Evolutionary conservation across 352 stramenopile genomes (phyloP).

Genomic region (Elongisporangium undulatum): DNA sequence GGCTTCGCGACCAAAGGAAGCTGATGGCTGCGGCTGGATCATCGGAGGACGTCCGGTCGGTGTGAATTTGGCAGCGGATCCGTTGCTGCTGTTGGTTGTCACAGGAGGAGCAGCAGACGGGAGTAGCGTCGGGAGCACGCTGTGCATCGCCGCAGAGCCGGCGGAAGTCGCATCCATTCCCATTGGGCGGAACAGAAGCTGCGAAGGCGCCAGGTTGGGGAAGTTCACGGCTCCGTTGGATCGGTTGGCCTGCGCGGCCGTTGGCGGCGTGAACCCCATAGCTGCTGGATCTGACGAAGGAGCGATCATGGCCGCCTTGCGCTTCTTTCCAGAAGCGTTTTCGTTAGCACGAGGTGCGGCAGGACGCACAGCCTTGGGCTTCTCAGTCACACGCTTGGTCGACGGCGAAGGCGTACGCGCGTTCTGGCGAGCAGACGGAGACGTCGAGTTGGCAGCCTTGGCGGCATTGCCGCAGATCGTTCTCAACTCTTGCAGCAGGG

Average conservation of each 20-base stretch:
- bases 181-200: conserved; percentile 29
- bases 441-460: not conserved
- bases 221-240: not conserved
- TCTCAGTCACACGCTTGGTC: conserved; percentile 6
- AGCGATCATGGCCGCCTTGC: conserved; percentile 6
- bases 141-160: not conserved
- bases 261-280: not conserved
- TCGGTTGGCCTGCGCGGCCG: not conserved
- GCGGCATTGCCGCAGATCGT: conserved; percentile 11
- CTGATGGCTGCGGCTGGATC: conserved; percentile 17
- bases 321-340: conserved; percentile 6
- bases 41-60: conserved; percentile 3
- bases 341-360: not conserved
- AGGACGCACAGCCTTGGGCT: not conserved
- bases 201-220: conserved; percentile 14
- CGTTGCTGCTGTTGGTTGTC: conserved; percentile 4
- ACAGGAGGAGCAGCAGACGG: conserved; percentile 23
- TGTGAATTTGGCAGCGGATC: conserved; percentile 15
- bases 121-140: conserved; percentile 39
- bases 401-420: not conserved
- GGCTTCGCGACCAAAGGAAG: conserved; percentile 6
- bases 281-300: not conserved
- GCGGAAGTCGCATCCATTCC: conserved; percentile 21
- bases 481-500: conserved; percentile 52
- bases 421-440: not conserved